phyloP scores from a whole-genome alignment of 164 flowering plant species.

The Malania oleifera region DNA sequence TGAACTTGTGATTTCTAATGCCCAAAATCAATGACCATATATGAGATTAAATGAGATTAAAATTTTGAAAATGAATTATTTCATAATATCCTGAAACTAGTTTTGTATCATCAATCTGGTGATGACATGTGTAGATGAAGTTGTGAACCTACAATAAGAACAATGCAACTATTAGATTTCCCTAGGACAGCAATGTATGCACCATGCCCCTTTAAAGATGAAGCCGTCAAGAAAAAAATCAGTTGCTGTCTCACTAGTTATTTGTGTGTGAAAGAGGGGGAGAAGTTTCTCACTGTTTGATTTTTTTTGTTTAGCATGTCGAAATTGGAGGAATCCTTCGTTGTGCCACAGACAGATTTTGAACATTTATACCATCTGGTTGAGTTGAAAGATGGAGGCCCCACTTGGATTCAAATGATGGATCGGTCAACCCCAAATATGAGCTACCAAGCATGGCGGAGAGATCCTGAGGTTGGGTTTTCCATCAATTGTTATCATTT shows the following conservation, averaged over 20 bases:
- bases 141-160: neutral
- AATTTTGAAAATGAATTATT: too few species aligned
- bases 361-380: constrained; percentile 41
- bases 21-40: too few species aligned
- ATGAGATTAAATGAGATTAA: too few species aligned
- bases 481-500: neutral
- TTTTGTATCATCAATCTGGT: neutral
- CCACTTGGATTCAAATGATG: constrained; percentile 66
- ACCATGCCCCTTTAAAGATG: too few species aligned
- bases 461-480: constrained; percentile 47
- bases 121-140: neutral
- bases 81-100: too few species aligned
- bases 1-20: too few species aligned
- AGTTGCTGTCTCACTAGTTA: neutral
- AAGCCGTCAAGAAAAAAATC: too few species aligned
- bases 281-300: neutral
- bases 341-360: constrained; percentile 35
- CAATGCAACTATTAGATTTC: neutral
- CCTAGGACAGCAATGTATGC: neutral
- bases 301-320: neutral
- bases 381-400: constrained; percentile 61
- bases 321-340: constrained; percentile 13
- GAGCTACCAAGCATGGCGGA: constrained; percentile 58
- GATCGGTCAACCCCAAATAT: constrained; percentile 44
- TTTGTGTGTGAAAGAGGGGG: neutral